phyloP scores from a whole-genome alignment of 768 basidiomycete genomes.

The Lactarius indigo region DNA sequence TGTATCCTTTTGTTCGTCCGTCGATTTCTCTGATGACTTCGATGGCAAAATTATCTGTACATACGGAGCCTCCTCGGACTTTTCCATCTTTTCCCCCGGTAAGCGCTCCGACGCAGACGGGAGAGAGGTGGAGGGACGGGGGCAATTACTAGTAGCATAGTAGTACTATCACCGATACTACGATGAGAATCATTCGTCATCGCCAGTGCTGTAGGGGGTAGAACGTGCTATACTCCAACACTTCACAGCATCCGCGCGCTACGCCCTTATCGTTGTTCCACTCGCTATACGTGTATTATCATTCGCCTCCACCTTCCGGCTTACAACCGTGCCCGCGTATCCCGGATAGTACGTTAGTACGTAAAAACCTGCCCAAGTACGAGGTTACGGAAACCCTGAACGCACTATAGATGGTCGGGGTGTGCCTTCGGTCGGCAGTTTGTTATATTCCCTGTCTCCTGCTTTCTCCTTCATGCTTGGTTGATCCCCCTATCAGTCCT shows the following conservation, averaged over 20 bases:
- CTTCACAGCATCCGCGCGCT: neutral
- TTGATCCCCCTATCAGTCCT: neutral
- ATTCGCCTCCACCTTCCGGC: neutral
- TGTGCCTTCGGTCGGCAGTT: neutral
- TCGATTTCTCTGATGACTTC: neutral
- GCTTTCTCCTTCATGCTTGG: neutral
- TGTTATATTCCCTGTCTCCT: neutral
- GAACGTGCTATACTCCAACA: neutral
- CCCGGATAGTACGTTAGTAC: neutral
- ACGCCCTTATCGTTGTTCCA: neutral
- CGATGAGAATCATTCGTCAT: neutral
- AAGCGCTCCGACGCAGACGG: neutral
- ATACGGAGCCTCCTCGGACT: neutral
- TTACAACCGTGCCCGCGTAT: conserved; percentile 16
- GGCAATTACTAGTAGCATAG: conserved; percentile 19
- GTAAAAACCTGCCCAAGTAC: neutral
- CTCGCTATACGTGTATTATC: neutral
- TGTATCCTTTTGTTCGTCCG: conserved; percentile 10
- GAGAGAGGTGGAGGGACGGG: neutral
- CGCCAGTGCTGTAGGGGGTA: neutral
- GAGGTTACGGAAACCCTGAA: neutral
- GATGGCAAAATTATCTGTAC: conserved; percentile 23
- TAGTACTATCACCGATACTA: conserved; percentile 4
- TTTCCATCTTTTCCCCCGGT: neutral
- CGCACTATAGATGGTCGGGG: neutral